Evolutionary conservation across 2,329 filamentous ascomycete species (phyloP), one percentile per base, ranked within the genome.

Genomic region (Phialocephala subalpina): DNA sequence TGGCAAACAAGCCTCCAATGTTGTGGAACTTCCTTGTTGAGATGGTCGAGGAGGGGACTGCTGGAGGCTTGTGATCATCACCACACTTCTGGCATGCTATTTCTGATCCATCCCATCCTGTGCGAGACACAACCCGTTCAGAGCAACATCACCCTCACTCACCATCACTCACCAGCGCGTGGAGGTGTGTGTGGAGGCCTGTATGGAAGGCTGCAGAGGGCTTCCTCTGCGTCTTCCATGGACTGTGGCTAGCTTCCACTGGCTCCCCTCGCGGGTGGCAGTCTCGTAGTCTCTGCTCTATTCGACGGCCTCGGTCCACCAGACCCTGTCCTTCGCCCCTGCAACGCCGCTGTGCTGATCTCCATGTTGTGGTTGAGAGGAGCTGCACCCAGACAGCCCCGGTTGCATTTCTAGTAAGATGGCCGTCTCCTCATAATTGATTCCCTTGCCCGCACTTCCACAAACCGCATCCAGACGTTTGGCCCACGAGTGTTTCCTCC

Each of bases 141-240:
- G 25, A 55, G 20, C 25, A 55, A 33, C 25, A 49, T 49, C n/a
- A n/a, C 42, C n/a, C n/a, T n/a, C n/a, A n/a, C 7, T 38, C 35
- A 38, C 18, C 40, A 49, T 49, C 45, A 20, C 20, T n/a, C 45
- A 49, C 45, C 53, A 14, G 38, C 52, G 22, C 36, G 49, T 38
- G 36, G 18, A 33, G 22, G 25, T 20, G 14, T 35, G 45, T 62
- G n/a, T 38, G 45, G 52, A 58, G 49, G 57, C 59, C 66, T 72
- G 72, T 66, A 72, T 75, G 65, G 73, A 75, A 75, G 72, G 68
- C 71, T 75, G 73, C 72, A 72, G 66, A 66, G 71, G 66, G 68
- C 72, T 73, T 75, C 73, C 64, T 67, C 66, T 70, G 71, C 72
- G 70, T 63, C 58, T 67, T 67, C 67, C 49, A 66, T 57, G 55